Percentiles rank a stretch among this genome's conserved stretches.
These are phyloP conservation scores for Massariosphaeria phaeospora DNA, from an alignment of 495 filamentous ascomycete genomes.

Conservation along the genomic window DNA sequence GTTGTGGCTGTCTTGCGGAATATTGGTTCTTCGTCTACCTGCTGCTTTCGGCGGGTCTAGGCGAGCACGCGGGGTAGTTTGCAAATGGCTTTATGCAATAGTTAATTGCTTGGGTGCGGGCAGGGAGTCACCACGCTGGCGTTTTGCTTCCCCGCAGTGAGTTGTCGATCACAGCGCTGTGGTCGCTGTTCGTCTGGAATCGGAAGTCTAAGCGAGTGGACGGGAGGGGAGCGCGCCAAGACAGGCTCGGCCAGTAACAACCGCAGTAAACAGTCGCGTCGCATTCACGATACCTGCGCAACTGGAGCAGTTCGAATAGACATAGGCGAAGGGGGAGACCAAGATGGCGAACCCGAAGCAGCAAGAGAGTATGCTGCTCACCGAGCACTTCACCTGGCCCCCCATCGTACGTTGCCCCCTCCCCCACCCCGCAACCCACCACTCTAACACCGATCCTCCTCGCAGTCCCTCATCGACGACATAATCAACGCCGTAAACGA, in stretches of 20 bases:
- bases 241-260: background rate
- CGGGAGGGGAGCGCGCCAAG: background rate
- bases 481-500: conserved; percentile 95
- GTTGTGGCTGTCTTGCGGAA: no score
- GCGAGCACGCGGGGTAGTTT: no score
- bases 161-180: no score
- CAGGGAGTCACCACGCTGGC: no score
- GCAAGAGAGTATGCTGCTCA: conserved; percentile 70
- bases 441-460: conserved; percentile 8
- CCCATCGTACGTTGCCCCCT: conserved; percentile 62
- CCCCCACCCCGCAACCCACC: conserved; percentile 33
- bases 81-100: no score
- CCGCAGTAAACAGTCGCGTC: conserved; percentile 13
- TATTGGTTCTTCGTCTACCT: no score
- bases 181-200: no score
- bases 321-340: background rate
- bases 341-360: conserved; percentile 47
- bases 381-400: conserved; percentile 93
- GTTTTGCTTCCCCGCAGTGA: no score
- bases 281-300: background rate
- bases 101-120: no score
- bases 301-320: background rate
- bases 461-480: conserved; percentile 86
- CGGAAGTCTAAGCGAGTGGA: background rate
- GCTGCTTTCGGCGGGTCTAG: no score